phyloP scores from a whole-genome alignment of 495 filamentous ascomycete genomes.

The Aspergillus wentii region DNA sequence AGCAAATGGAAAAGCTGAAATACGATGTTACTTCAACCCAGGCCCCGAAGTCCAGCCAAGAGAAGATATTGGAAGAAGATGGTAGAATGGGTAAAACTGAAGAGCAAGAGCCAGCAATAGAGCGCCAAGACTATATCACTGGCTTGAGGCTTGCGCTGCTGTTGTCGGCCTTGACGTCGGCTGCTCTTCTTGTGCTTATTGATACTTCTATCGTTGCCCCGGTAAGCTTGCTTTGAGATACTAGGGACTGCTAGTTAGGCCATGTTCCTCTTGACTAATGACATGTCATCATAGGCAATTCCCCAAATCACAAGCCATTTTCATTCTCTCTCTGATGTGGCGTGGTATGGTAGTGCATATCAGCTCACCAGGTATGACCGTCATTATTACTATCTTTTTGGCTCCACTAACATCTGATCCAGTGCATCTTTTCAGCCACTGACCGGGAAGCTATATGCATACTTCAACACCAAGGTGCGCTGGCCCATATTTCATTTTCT shows the following conservation, averaged over 20 bases:
- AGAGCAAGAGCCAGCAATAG: background rate
- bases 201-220: background rate
- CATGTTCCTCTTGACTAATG: background rate
- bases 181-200: background rate
- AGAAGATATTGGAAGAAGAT: background rate
- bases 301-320: conserved; percentile 40
- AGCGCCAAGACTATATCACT: background rate
- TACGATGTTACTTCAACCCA: background rate
- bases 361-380: conserved; percentile 28
- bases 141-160: background rate
- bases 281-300: conserved; percentile 20
- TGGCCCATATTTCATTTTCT: background rate
- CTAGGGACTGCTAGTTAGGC: background rate
- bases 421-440: conserved; percentile 42
- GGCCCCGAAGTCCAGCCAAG: background rate
- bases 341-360: conserved; percentile 45
- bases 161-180: background rate
- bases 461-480: conserved; percentile 37
- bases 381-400: background rate
- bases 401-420: conserved; percentile 1
- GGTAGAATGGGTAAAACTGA: background rate
- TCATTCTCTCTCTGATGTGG: conserved; percentile 35
- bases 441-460: conserved; percentile 41
- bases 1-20: background rate
- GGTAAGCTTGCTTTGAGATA: background rate